Percentiles rank a stretch among this genome's conserved stretches.
phyloP scores from a whole-genome alignment of 2,329 filamentous ascomycete species.

The Annulohypoxylon truncatum region DNA sequence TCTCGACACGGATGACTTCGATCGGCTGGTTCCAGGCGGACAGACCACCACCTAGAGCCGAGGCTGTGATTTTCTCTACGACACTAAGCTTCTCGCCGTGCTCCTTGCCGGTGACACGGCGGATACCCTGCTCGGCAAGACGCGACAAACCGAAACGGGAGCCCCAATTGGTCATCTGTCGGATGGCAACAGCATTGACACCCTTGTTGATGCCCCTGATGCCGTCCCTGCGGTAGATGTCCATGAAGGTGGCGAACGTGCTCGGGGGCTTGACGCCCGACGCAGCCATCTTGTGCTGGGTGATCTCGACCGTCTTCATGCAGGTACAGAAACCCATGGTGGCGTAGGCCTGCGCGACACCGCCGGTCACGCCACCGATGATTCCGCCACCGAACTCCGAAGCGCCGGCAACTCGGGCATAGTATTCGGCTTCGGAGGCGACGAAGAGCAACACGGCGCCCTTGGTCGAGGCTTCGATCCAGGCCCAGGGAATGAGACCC shows the following conservation, averaged over 20 bases:
- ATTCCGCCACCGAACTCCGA: slow-evolving; percentile 91
- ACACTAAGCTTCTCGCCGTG: slow-evolving; percentile 81
- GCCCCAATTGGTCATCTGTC: slow-evolving; percentile 99
- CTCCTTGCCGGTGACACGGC: slow-evolving; percentile 80
- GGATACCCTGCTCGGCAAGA: slow-evolving; percentile 90
- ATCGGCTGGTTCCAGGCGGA: slow-evolving; percentile 99
- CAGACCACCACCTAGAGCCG: slow-evolving; percentile 89
- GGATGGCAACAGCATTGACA: slow-evolving; percentile 97
- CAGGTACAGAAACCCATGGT: slow-evolving; percentile 99
- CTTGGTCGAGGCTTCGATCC: slow-evolving; percentile 99
- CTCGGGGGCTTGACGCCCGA: slow-evolving; percentile 85
- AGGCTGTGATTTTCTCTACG: slow-evolving; percentile 89
- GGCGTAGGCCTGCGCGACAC: slow-evolving; percentile 97
- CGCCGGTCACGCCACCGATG: slow-evolving; percentile 88
- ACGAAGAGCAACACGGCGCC: slow-evolving; percentile 99
- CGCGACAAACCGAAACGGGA: slow-evolving; percentile 93
- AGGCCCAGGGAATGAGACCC: slow-evolving; percentile 99
- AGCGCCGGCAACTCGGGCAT: slow-evolving; percentile 85
- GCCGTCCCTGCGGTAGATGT: slow-evolving; percentile 94
- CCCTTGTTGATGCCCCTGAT: slow-evolving; percentile 97
- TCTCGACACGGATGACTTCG: slow-evolving; percentile 99
- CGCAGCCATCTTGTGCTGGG: slow-evolving; percentile 93
- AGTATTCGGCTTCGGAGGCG: slow-evolving; percentile 97
- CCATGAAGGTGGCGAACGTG: slow-evolving; percentile 95
- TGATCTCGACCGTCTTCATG: slow-evolving; percentile 99